phyloP scores from a whole-genome alignment of 1,284 basidiomycete species.

The Pseudozyma tsukubaensis region DNA sequence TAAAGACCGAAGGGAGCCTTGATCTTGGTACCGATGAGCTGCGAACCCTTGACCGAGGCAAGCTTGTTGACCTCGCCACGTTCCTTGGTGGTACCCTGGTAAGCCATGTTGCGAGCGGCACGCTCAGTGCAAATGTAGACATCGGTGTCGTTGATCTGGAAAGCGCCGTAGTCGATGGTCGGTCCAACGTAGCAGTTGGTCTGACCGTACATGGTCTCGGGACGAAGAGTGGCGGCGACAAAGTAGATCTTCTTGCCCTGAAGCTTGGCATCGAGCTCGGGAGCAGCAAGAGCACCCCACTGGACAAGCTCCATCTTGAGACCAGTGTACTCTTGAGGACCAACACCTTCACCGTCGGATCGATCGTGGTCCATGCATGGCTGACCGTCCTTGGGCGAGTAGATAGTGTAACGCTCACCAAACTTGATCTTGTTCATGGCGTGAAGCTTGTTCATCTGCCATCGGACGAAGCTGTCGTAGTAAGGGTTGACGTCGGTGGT shows the following conservation, averaged over 20 bases:
- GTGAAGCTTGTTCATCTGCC: conserved; percentile 96
- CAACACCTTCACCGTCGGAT: conserved; percentile 90
- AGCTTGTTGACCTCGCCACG: conserved; percentile 62
- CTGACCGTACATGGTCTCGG: conserved; percentile 98
- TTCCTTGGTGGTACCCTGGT: conserved; percentile 79
- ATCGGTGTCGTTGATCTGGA: conserved; percentile 75
- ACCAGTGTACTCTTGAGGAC: conserved; percentile 95
- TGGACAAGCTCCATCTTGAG: conserved; percentile 93
- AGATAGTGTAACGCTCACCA: conserved; percentile 97
- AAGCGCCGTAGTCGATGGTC: conserved; percentile 90
- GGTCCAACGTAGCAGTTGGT: conserved; percentile 98
- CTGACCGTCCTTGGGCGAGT: conserved; percentile 98
- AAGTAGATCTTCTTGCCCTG: conserved; percentile 86
- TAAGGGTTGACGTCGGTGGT: conserved; percentile 97
- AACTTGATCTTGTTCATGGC: conserved; percentile 75
- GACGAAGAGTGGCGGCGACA: conserved; percentile 93
- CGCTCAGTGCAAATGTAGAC: conserved; percentile 91
- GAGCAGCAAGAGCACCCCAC: conserved; percentile 71
- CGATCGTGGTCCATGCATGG: conserved; percentile 99
- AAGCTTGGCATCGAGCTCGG: conserved; percentile 73
- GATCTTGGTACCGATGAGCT: conserved; percentile 89
- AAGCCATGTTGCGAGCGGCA: conserved; percentile 96
- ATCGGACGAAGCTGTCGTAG: conserved; percentile 96
- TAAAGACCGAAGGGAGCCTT: conserved; percentile 86
- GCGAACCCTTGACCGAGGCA: conserved; percentile 73